These are phyloP conservation scores for Pythium angustatum DNA, from an alignment of 352 stramenopile genomes.

Conservation along the genomic window DNA sequence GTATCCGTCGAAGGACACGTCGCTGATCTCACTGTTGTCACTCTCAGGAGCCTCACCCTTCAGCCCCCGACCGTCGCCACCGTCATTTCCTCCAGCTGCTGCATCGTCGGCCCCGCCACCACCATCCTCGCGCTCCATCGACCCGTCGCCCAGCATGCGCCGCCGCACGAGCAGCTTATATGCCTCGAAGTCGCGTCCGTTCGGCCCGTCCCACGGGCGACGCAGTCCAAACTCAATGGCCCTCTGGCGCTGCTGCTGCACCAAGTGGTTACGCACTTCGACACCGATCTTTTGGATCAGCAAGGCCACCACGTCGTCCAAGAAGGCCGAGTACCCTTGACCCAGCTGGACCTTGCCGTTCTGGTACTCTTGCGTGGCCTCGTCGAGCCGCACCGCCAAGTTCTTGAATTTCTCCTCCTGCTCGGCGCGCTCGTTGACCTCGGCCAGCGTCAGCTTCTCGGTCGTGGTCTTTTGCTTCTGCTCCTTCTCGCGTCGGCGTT, in stretches of 20 bases:
- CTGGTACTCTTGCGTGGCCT: conserved; percentile 46
- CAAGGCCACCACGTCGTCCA: conserved; percentile 56
- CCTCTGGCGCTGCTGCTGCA: conserved; percentile 62
- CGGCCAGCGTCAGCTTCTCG: conserved; percentile 17
- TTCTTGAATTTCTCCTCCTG: conserved; percentile 38
- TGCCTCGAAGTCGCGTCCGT: conserved; percentile 55
- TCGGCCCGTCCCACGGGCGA: conserved; percentile 65
- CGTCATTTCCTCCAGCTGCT: not conserved
- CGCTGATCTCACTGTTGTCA: conserved; percentile 79
- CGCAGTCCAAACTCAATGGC: conserved; percentile 58
- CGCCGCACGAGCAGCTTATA: conserved; percentile 57
- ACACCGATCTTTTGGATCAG: conserved; percentile 54
- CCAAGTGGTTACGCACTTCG: conserved; percentile 52
- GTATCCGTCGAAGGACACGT: conserved; percentile 70
- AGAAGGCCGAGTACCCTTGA: conserved; percentile 55
- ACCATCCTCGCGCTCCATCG: conserved; percentile 25
- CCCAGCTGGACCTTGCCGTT: conserved; percentile 44
- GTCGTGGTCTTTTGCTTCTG: conserved; percentile 23
- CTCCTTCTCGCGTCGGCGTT: conserved; percentile 22
- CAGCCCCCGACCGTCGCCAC: not conserved
- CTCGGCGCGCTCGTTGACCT: conserved; percentile 43
- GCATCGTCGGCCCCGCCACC: not conserved
- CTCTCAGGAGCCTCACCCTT: conserved; percentile 11
- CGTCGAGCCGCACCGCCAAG: conserved; percentile 42
- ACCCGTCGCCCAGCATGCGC: conserved; percentile 38